These are phyloP conservation scores for Penicillium vulpinum DNA, from an alignment of 2,329 filamentous ascomycete species.

Conservation along the genomic window DNA sequence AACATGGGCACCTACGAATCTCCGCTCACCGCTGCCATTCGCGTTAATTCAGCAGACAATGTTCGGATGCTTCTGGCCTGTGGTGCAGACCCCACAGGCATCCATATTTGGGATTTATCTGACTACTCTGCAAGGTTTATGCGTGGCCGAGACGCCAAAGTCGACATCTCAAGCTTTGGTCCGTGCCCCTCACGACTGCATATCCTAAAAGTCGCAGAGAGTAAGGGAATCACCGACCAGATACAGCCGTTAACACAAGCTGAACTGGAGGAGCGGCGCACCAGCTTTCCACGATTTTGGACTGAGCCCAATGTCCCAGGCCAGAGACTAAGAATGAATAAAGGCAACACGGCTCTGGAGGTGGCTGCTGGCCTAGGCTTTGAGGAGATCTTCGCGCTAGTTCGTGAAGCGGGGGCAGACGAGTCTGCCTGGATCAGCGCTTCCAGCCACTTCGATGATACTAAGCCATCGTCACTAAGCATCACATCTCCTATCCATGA, in stretches of 20 bases:
- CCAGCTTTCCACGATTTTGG: neutral
- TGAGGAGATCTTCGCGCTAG: neutral
- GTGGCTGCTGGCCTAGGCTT: neutral
- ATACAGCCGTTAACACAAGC: neutral
- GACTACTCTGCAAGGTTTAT: neutral
- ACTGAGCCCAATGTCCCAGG: constrained; percentile 1
- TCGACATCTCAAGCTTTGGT: neutral
- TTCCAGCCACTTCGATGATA: neutral
- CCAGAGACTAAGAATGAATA: neutral
- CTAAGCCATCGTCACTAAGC: neutral
- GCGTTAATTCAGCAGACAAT: neutral
- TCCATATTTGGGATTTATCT: neutral
- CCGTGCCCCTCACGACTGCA: neutral
- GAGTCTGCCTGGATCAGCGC: neutral
- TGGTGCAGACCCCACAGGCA: neutral
- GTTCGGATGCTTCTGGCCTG: neutral
- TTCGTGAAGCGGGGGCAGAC: neutral
- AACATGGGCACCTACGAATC: neutral
- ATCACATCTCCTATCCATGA: neutral
- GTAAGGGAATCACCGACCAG: neutral
- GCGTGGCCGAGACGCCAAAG: neutral
- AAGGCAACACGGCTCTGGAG: constrained; percentile 13
- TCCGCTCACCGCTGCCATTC: neutral
- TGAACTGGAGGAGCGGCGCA: neutral
- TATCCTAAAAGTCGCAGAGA: neutral